phyloP scores from a whole-genome alignment of 2,329 filamentous ascomycete species.

The Polytolypa hystricis region DNA sequence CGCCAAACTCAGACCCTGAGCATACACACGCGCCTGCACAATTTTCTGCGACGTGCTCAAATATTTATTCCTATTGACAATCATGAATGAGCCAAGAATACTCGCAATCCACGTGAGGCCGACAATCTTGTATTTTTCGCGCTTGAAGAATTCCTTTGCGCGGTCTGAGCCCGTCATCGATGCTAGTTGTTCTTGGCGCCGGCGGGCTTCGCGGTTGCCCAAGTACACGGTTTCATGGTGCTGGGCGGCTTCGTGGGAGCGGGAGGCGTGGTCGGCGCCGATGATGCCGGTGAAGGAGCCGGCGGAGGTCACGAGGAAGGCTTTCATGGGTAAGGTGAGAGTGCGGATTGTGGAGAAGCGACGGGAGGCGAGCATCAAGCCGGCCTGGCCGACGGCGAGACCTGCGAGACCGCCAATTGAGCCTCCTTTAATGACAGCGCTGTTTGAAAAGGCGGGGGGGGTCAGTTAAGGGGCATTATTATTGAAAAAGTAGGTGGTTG shows the following conservation, averaged over 20 bases:
- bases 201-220: slow-evolving; percentile 49
- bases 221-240: slow-evolving; percentile 59
- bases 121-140: slow-evolving; percentile 81
- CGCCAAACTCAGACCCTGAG: slow-evolving; percentile 75
- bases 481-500: background rate
- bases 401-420: slow-evolving; percentile 60
- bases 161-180: slow-evolving; percentile 49
- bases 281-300: slow-evolving; percentile 84
- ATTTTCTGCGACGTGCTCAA: slow-evolving; percentile 72
- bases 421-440: slow-evolving; percentile 68
- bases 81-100: slow-evolving; percentile 61
- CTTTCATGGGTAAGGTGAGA: slow-evolving; percentile 79
- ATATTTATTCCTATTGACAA: slow-evolving; percentile 69
- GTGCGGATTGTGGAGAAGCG: slow-evolving; percentile 68
- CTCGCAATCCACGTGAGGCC: slow-evolving; percentile 69
- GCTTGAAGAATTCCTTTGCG: slow-evolving; percentile 60
- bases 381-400: slow-evolving; percentile 53
- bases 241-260: slow-evolving; percentile 56
- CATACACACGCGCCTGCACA: slow-evolving; percentile 89
- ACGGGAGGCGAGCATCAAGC: slow-evolving; percentile 54
- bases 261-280: slow-evolving; percentile 64
- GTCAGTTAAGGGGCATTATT: slow-evolving; percentile 6
- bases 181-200: slow-evolving; percentile 42
- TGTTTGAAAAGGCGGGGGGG: slow-evolving; percentile 21
- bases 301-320: slow-evolving; percentile 75